Evolutionary conservation across 2,329 filamentous ascomycete genomes (phyloP), one percentile per base, ranked within the genome.

Genomic region (Aspergillus fumigatus): DNA sequence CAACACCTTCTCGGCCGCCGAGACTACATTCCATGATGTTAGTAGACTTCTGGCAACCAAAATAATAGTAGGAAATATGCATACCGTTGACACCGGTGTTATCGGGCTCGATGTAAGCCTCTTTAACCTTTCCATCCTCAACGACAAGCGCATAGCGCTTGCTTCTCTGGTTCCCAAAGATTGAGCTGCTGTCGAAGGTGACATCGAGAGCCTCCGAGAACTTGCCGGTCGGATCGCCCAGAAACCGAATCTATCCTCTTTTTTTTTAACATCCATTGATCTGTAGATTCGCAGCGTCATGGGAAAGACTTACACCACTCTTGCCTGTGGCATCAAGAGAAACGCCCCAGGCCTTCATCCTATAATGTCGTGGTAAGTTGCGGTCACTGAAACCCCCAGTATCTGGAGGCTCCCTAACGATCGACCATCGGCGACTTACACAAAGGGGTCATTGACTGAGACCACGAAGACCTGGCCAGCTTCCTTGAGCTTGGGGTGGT

Each of bases 391-490:
- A 38, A 38, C 5, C 14, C 14, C 32, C 17, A 8, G 14, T 5
- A 38, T 38, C 6, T 35, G 32, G 11, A 38, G 14, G 32, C 32
- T 32, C 14, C 32, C 17, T 17, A 17, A 38, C 6, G 14, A 38
- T 38, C 5, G 14, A 17, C 45, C 4, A 17, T 41, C 23, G 5
- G 23, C 27, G 19, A 77, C 89, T 76, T 80, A 95, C 89, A 96
- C 92, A 73, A 97, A 97, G 21, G 92, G 85, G 73, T 97, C 93
- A 72, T 97, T 97, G 71, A 97, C 92, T 17, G 89, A 87, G 55
- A 97, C 86, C 43, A 97, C 90, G 69, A 95, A 96, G 48, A 96
- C 89, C 68, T 88, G 82, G 50, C 92, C 92, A 29, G 89, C 90
- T 59, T 87, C 81, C 77, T 89, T 89, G 65, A 95, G 82, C 72